Evolutionary conservation across 2,329 filamentous ascomycete species (phyloP).

Genomic region (Penicillium sp.): DNA sequence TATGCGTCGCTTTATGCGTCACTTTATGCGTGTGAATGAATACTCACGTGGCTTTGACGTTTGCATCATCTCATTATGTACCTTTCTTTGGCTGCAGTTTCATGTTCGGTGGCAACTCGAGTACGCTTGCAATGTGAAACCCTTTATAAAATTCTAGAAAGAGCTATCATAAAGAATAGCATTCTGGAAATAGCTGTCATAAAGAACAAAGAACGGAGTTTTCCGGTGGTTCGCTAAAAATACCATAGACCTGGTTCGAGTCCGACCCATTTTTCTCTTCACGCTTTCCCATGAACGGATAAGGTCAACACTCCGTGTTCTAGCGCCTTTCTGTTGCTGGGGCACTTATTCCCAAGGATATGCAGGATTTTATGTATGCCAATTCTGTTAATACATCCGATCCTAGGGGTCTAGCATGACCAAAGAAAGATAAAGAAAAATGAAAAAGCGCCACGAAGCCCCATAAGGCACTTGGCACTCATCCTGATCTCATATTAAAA

Average conservation of each 20-base stretch:
- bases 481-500: constrained; percentile 2
- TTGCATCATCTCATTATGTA: constrained; percentile 10
- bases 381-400: constrained; percentile 11
- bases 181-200: neutral
- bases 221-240: neutral
- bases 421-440: constrained; percentile 2
- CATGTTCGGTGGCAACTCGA: neutral
- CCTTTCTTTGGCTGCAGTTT: neutral
- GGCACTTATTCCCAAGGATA: constrained; percentile 6
- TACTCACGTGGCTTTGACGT: constrained; percentile 1
- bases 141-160: neutral
- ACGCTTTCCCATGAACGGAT: constrained; percentile 2
- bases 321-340: neutral
- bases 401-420: neutral
- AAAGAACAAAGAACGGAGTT: neutral
- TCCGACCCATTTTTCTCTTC: neutral
- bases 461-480: neutral
- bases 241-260: neutral
- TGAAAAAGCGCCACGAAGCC: constrained; percentile 8
- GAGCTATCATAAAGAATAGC: neutral
- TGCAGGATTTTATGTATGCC: constrained; percentile 9
- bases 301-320: neutral
- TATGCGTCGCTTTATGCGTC: neutral
- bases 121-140: neutral
- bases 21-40: too few species aligned